Base-by-base conservation (phyloP, 257 asterid genomes). In the Nicotiana attenuata region DNA sequence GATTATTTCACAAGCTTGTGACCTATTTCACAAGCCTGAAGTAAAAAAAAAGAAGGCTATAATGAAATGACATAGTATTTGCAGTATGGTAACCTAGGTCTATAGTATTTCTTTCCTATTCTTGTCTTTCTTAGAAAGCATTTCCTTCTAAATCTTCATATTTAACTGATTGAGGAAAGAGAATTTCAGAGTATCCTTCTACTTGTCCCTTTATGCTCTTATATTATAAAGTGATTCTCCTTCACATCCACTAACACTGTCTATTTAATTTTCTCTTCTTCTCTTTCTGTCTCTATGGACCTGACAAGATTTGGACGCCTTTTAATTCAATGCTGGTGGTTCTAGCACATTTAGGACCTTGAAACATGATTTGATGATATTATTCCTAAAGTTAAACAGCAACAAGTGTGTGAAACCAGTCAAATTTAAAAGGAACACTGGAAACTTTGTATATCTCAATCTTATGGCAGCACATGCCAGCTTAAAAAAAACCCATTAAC, bases 91-190 rank as follows among this genome's bases (percentile, higher is more conserved):
- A 15, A 75, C 45, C 45, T 24, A 50, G 63, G 16, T 75, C 26
- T 28, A 7, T 50, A 20, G 26, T 50, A 75, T 47, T 75, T 75
- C 80, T 75, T 50, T 15, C 45, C 59, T 45, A 45, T 14, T 71
- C 61, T 69, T 47, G 7, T 24, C 78, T 22, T 71, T 22, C 35
- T 41, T 71, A 47, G 60, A 41, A 71, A 71, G 14, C 78, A 20
- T 69, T 41, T 69, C 57, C 78, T 69, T 41, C 31, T 68, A 33
- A 14, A 41, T 71, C 20, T 26, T 41, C 35, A 45, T 45, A n/a
- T 41, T 22, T 20, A 71, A 56, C 59, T 71, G 78, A 71, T 71
- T 71, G 78, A 20, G 78, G 78, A 45, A 71, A 68, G 77, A 38
- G 77, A 69, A 71, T 5, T 47, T 47, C 20, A 6, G 60, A 73